phyloP scores from a whole-genome alignment of 1,139 yeast species.

The Pichia sp. region DNA sequence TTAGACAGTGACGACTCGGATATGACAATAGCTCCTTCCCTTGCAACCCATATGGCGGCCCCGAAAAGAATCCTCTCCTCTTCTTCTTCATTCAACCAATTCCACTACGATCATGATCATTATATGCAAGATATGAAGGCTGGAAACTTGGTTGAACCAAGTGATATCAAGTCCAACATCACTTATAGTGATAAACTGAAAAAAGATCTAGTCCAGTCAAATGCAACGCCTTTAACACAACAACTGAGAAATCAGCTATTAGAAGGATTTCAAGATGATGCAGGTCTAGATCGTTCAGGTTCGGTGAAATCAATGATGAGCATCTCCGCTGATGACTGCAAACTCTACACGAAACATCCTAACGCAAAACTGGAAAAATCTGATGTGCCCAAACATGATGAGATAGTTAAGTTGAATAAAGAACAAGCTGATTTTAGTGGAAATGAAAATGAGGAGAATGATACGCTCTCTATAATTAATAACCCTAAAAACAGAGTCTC shows the following conservation, averaged over 20 bases:
- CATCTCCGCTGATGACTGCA: slow-evolving; percentile 26
- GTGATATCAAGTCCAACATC: slow-evolving; percentile 20
- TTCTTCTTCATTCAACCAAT: slow-evolving; percentile 12
- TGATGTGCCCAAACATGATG: neutral
- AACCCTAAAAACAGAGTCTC: neutral
- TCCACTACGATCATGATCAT: slow-evolving; percentile 31
- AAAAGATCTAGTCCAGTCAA: slow-evolving; percentile 18
- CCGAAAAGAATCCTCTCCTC: neutral
- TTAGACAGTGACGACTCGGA: slow-evolving; percentile 24
- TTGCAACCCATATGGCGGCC: slow-evolving; percentile 13
- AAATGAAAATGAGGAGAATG: slow-evolving; percentile 25
- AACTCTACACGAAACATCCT: slow-evolving; percentile 24
- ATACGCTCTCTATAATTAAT: neutral
- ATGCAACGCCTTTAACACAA: neutral
- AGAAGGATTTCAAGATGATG: slow-evolving; percentile 4
- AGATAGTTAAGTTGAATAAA: slow-evolving; percentile 1
- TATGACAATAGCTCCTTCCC: slow-evolving; percentile 16
- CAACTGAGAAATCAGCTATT: slow-evolving; percentile 4
- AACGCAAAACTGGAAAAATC: slow-evolving; percentile 23
- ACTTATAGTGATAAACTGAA: slow-evolving; percentile 16
- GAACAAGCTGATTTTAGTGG: slow-evolving; percentile 19
- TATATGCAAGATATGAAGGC: slow-evolving; percentile 30
- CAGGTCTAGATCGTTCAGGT: slow-evolving; percentile 22
- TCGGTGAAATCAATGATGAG: slow-evolving; percentile 28
- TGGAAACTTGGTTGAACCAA: slow-evolving; percentile 22